Conservation (phyloP, 225 moss, liverwort and hornwort genomes). For the Antitrichia curtipendula region DNA sequence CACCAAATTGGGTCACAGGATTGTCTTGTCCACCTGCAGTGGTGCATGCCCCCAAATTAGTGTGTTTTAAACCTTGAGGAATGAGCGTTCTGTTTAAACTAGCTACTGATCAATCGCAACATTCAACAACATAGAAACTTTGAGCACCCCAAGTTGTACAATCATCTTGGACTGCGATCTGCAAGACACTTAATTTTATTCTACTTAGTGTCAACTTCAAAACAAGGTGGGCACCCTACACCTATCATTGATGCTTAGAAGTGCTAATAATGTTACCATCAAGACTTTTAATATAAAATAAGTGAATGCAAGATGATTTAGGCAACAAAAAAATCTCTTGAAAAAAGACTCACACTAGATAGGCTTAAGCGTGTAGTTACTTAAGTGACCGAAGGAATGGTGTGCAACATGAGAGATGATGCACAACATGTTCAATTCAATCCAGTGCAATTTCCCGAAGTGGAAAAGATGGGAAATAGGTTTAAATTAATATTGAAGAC, state of each 20-base stretch:
- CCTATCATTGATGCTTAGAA: not conserved
- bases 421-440: not conserved
- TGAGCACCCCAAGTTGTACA: not conserved
- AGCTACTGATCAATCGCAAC: not conserved
- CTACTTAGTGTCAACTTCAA: not conserved
- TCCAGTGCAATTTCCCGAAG: not conserved
- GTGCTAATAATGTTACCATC: not conserved
- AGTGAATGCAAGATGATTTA: not conserved
- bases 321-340: not conserved
- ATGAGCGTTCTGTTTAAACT: not conserved
- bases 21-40: constrained; percentile 61
- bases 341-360: not conserved
- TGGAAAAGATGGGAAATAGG: not conserved
- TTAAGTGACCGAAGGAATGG: not conserved
- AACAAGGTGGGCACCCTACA: not conserved
- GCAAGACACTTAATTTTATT: not conserved
- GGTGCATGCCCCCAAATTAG: not conserved
- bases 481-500: not conserved
- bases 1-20: constrained; percentile 71
- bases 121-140: not conserved
- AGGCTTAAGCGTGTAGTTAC: not conserved
- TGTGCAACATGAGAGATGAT: no score
- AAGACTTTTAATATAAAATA: no score
- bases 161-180: not conserved
- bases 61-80: not conserved